phyloP scores from a whole-genome alignment of 305 asterid species.

The Rubia occidens region DNA sequence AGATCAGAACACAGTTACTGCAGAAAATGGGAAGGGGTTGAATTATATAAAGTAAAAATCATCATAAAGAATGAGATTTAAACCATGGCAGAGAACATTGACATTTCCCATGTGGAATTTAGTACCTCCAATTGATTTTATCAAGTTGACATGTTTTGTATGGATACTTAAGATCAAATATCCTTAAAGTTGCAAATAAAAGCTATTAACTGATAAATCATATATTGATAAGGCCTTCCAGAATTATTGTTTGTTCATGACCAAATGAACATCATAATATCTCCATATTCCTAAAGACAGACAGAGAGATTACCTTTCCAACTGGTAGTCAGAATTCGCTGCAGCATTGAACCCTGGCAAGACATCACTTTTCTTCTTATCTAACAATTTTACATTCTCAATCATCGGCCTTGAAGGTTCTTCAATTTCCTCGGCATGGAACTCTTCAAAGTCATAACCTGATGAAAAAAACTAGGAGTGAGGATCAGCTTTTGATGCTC shows the following conservation, averaged over 20 bases:
- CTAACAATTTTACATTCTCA: conserved; percentile 49
- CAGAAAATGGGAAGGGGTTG: neutral
- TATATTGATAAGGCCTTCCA: neutral
- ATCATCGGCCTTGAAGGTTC: conserved; percentile 55
- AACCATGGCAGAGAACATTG: neutral
- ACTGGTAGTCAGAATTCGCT: conserved; percentile 42
- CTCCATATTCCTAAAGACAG: neutral
- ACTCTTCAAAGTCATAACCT: conserved; percentile 76
- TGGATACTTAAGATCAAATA: neutral
- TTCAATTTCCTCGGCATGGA: conserved; percentile 68
- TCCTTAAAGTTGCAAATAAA: neutral
- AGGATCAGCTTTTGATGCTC: conserved; percentile 10
- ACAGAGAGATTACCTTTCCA: conserved; percentile 46
- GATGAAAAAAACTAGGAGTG: conserved; percentile 22
- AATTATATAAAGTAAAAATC: neutral
- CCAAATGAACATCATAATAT: neutral
- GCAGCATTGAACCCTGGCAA: conserved; percentile 75
- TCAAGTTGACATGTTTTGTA: neutral
- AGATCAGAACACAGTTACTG: neutral
- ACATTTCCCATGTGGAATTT: neutral
- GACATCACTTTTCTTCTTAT: conserved; percentile 45
- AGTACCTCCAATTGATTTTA: neutral
- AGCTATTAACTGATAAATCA: neutral
- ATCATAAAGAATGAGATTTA: neutral
- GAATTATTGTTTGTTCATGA: neutral